phyloP scores from a whole-genome alignment of 768 basidiomycete species.

The Phlebiopsis flavidoalba region DNA sequence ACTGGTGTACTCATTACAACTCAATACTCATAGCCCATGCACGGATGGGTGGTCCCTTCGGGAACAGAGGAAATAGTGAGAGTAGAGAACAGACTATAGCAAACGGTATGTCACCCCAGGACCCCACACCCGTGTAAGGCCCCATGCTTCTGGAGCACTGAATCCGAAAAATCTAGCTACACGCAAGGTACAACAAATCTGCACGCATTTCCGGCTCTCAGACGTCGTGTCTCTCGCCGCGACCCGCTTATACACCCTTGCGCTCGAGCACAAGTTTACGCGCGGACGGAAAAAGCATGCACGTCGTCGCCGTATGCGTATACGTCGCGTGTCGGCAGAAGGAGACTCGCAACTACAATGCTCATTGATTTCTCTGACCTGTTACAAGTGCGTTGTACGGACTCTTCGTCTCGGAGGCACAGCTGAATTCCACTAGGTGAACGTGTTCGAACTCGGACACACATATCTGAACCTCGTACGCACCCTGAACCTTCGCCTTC shows the following conservation, averaged over 20 bases:
- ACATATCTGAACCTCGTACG: conserved; percentile 94
- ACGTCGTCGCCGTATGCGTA: conserved; percentile 93
- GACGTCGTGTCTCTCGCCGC: conserved; percentile 80
- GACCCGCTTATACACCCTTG: conserved; percentile 85
- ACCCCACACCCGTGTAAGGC: not conserved
- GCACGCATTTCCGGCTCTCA: conserved; percentile 69
- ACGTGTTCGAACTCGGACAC: conserved; percentile 95
- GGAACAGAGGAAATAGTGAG: conserved; percentile 72
- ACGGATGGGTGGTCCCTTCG: conserved; percentile 76
- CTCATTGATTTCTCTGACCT: conserved; percentile 98
- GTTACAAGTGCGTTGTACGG: conserved; percentile 54
- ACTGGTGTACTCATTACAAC: not conserved
- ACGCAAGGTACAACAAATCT: conserved; percentile 79
- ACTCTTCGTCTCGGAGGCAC: not conserved
- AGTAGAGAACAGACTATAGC: conserved; percentile 89
- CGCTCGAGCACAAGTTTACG: conserved; percentile 90
- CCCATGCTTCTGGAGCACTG: not conserved
- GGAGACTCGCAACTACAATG: conserved; percentile 91
- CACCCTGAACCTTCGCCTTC: conserved; percentile 77
- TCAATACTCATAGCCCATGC: conserved; percentile 56
- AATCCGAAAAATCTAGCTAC: conserved; percentile 48
- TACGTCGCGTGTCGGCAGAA: conserved; percentile 92
- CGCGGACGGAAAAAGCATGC: conserved; percentile 88
- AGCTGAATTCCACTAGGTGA: conserved; percentile 52
- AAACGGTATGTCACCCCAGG: conserved; percentile 57